Base-by-base conservation (phyloP, 1,284 basidiomycete species). In the Apiotrichum akiyoshidainum region DNA sequence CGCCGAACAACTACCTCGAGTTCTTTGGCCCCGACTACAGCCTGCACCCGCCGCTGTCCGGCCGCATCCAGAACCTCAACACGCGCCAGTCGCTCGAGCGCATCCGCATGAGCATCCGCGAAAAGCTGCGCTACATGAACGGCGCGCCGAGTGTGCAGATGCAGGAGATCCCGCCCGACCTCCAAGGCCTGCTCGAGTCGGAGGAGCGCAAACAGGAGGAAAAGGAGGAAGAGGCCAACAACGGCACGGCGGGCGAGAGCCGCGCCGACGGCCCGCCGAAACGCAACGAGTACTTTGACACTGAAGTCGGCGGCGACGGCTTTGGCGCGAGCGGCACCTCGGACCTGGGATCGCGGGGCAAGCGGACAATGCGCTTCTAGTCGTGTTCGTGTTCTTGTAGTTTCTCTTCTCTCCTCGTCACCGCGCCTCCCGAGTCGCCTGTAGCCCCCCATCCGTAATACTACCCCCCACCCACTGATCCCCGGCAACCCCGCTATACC, bases 61-160 rank as follows among this genome's bases (percentile, higher is more conserved):
- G 89, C 1, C 86, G 88, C 54, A 90, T 97, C 60, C 92, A 97
- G 68, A 98, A 99, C 75, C 86, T 89, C 72, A 99, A 99, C 72
- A 86, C 90, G 0, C 81, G 87, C 0, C 84, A 86, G 10, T 87
- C 86, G 7, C 79, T 99, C 34, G 92, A 96, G 72, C 85, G 88
- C 59, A 94, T 98, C 66, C 87, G 89, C 19, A 83, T 90, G 52
- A 86, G 83, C 60, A 88, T 95, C 47, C 83, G 90, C n/a, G 92
- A 90, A 71, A 93, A 96, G 75, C 80, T 98, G 50, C 82, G 96
- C 19, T 98, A 95, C 75, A 80, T 99, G 22, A 90, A 95, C 67
- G 93, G 93, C 31, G 95, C 96, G 46, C 95, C 95, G 1, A 94
- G 91, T 72, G 92, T 99, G 11, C 87, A 88, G 68, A 91, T 98